Conservation (phyloP, 2,329 filamentous ascomycete species). For the Claviceps spartinae region DNA sequence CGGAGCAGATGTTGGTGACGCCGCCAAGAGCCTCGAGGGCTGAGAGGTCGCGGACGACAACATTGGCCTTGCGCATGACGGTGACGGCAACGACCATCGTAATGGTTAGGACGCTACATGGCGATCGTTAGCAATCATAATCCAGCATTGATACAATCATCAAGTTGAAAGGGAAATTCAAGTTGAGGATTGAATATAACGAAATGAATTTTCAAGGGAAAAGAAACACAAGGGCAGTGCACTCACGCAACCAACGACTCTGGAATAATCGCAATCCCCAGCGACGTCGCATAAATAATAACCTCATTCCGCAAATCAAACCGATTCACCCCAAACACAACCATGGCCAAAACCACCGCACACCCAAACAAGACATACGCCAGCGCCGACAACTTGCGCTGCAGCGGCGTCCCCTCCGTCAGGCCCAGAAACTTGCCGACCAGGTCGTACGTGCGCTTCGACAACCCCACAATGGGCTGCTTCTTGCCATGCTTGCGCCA, state of each 20-base stretch:
- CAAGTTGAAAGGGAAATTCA: too few species aligned
- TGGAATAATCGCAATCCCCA: conserved; percentile 49
- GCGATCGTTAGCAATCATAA: too few species aligned
- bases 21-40: conserved; percentile 57
- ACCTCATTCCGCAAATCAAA: conserved; percentile 38
- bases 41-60: conserved; percentile 52
- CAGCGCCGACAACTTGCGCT: conserved; percentile 64
- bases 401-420: conserved; percentile 60
- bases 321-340: conserved; percentile 44
- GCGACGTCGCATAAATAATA: conserved; percentile 43
- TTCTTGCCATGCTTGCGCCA: conserved; percentile 39
- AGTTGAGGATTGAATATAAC: not conserved
- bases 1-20: conserved; percentile 60
- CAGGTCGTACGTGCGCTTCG: conserved; percentile 33
- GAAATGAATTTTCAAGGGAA: not conserved
- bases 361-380: conserved; percentile 65
- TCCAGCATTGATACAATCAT: too few species aligned
- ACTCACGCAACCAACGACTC: conserved; percentile 50
- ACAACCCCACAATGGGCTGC: conserved; percentile 32
- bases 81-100: conserved; percentile 55
- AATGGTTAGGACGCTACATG: conserved; percentile 45
- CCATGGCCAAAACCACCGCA: conserved; percentile 43
- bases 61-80: conserved; percentile 50
- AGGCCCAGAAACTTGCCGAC: conserved; percentile 46
- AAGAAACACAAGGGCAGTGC: conserved; percentile 3